Base-by-base conservation (phyloP, 495 filamentous ascomycete species). In the Penicillium flavigenum region DNA sequence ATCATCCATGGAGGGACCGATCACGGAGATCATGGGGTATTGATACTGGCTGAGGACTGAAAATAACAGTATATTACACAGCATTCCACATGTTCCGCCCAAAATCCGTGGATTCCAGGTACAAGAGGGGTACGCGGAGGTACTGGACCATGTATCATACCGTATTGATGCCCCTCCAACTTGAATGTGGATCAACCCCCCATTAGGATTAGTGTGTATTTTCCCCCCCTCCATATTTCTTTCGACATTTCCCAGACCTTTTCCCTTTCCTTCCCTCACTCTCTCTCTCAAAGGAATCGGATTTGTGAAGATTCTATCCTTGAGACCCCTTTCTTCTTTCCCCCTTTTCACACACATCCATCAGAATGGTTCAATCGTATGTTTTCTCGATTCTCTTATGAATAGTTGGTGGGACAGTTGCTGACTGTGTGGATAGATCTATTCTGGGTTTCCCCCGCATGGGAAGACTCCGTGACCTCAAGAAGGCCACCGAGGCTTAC, bases 401-500 rank as follows among this genome's bases (percentile, higher is more conserved):
- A 72, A 63, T 48, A 69, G 60, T 66, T 64, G 51, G n/a, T 9
- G n/a, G 48, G n/a, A 31, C 41, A 41, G 26, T 49, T 38, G 20
- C 62, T 75, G 48, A 70, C 59, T 22, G 7, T 3, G 19, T 41
- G 12, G n/a, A 32, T 38, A 76, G 71, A 61, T 82, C 88, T 46
- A 77, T 91, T 73, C 83, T 92, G 62, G 88, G 87, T 70, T 91
- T 92, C 81, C 88, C 88, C 77, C 94, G 94, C 74, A 96, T 97
- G 90, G 94, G 94, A 78, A 89, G 82, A 68, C 91, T 96, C 77
- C 88, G 94, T 83, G 95, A 98, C 82, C 88, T 98, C 72, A 98
- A 98, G 89, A 98, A 98, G 85, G 94, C 94, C 68, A 97, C 90
- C 56, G 94, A 98, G 79, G 88, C 93, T 56, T 87, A 97, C 86